These are phyloP conservation scores for Plasmodium gonderi DNA, from an alignment of 169 alveolate species.

Conservation along the genomic window DNA sequence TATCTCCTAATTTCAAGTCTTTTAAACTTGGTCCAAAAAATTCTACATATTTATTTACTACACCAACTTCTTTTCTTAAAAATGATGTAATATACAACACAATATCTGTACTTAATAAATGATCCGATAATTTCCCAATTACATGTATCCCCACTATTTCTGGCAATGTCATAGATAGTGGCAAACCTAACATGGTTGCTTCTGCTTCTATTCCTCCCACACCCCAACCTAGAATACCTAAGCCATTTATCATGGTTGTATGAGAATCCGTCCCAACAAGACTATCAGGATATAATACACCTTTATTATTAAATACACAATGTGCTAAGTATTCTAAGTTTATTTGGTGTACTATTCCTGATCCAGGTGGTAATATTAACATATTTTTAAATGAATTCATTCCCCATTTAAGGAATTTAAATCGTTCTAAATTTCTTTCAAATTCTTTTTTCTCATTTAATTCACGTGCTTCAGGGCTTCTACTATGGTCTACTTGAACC, in stretches of 20 bases:
- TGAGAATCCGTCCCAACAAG: constrained; percentile 97
- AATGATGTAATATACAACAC: constrained; percentile 91
- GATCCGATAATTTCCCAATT: constrained; percentile 90
- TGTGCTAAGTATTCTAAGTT: constrained; percentile 91
- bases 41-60: constrained; percentile 97
- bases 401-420: constrained; percentile 96
- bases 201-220: constrained; percentile 99
- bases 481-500: constrained; percentile 95
- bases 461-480: constrained; percentile 90
- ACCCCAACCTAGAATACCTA: constrained; percentile 96
- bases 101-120: constrained; percentile 94
- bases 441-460: constrained; percentile 94
- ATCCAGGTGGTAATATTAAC: constrained; percentile 97
- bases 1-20: constrained; percentile 91
- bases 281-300: constrained; percentile 94
- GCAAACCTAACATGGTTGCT: constrained; percentile 98
- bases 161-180: constrained; percentile 97
- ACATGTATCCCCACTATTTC: constrained; percentile 96
- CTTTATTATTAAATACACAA: constrained; percentile 82
- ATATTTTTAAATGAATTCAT: constrained; percentile 94
- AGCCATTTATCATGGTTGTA: constrained; percentile 97
- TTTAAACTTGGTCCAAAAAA: constrained; percentile 94
- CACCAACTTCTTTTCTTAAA: constrained; percentile 94
- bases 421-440: constrained; percentile 94
- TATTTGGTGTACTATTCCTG: constrained; percentile 96